Conservation (phyloP, 1,284 basidiomycete species). For the Pseudozyma sp. region DNA sequence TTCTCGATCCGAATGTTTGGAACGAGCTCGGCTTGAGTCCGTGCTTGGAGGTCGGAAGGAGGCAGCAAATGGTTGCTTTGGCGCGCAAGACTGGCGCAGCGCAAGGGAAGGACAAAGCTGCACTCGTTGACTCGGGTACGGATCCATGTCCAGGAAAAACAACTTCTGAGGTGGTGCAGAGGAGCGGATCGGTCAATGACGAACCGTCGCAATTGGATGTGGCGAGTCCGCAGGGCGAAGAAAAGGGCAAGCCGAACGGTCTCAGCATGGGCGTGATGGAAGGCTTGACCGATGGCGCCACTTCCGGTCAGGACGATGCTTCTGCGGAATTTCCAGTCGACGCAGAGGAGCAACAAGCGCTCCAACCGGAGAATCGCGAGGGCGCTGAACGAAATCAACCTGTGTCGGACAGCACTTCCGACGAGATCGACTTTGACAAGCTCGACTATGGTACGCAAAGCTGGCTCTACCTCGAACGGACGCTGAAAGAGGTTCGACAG, state of each 20-base stretch:
- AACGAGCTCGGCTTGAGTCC: constrained; percentile 51
- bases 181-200: neutral
- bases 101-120: neutral
- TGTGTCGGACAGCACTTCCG: neutral
- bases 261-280: constrained; percentile 40
- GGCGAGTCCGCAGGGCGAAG: constrained; percentile 14
- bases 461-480: constrained; percentile 43
- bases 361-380: constrained; percentile 34
- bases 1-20: constrained; percentile 50
- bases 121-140: neutral
- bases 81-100: neutral
- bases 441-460: constrained; percentile 29
- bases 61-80: constrained; percentile 17
- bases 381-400: constrained; percentile 20
- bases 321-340: neutral
- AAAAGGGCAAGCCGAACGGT: constrained; percentile 18
- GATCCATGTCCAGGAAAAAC: neutral
- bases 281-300: constrained; percentile 23
- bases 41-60: constrained; percentile 32
- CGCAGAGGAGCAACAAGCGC: constrained; percentile 18
- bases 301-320: neutral
- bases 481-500: constrained; percentile 43
- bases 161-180: neutral
- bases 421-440: constrained; percentile 12
- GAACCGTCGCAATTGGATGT: constrained; percentile 10